Evolutionary conservation across 148 eudicot genomes (phyloP), one percentile per base, ranked within the genome.

Genomic region (Camellia japonica): DNA sequence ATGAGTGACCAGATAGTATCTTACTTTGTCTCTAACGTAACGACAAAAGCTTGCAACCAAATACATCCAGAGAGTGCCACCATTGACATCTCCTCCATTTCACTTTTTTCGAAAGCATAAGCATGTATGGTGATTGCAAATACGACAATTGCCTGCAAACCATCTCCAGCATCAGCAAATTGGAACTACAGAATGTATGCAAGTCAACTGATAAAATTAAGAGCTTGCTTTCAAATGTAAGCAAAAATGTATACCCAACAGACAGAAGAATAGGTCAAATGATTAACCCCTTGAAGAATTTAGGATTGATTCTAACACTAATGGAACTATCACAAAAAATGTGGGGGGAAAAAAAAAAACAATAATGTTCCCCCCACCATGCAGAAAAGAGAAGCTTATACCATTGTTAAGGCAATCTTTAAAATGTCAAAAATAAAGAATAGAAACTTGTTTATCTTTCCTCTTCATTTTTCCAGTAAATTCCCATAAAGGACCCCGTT

Each of bases 61-160:
- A 96, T 90, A 86, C 99, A 96, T 84, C 99, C 99, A 74, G 99
- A 96, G 71, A 96, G 93, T 30, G 99, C 98, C 60, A 93, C 98
- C 99, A 93, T 90, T 42, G 93, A 88, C 66, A 96, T 88, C 84
- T 93, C 95, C 87, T 96, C 99, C 90, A 90, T 93, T 85, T 93
- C 99, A 84, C 93, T 90, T 87, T 88, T 92, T 86, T 96, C 99
- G 83, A 79, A 84, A 41, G 93, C 92, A 86, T 86, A 93, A 47
- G 97, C 84, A 85, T 93, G 91, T 80, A 93, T 80, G 51, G 93
- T 92, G 75, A 96, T 90, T 76, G 89, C 80, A 66, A 96, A 93
- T 42, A 96, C 94, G 65, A 96, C 92, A 81, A 91, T 88, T 82
- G 99, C 99, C 99, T 96, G 95, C 81, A 84, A 68, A 83, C 75